Conservation (phyloP, 2,329 filamentous ascomycete genomes). For the Curvularia sp. region DNA sequence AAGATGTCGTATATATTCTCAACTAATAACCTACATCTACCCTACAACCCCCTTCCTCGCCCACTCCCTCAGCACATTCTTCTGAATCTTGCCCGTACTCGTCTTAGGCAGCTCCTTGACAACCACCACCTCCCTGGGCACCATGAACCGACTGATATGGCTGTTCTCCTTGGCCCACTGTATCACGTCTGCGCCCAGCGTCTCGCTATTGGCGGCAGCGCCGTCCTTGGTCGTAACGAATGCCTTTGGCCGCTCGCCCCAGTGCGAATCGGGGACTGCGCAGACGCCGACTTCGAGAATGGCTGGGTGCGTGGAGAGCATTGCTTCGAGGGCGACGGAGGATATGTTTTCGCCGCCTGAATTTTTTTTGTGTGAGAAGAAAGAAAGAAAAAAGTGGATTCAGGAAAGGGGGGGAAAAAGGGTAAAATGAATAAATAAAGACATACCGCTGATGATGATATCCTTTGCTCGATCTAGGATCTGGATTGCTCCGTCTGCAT, state of each 20-base stretch:
- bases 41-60: conserved; percentile 62
- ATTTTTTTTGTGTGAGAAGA: not conserved
- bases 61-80: conserved; percentile 91
- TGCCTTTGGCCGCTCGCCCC: conserved; percentile 96
- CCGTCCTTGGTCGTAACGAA: conserved; percentile 79
- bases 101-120: conserved; percentile 94
- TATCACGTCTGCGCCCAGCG: conserved; percentile 74
- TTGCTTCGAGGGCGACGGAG: conserved; percentile 86
- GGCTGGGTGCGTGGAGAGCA: conserved; percentile 86
- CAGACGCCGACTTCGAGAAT: conserved; percentile 93
- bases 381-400: not conserved
- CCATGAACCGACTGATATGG: conserved; percentile 90
- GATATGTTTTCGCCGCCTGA: conserved; percentile 95
- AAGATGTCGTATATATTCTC: too few relatives aligned
- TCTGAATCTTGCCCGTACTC: conserved; percentile 94
- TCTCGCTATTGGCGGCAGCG: conserved; percentile 55
- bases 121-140: conserved; percentile 74
- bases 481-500: conserved; percentile 87
- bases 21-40: not conserved
- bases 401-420: not conserved
- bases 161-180: conserved; percentile 84
- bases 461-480: conserved; percentile 95
- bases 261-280: conserved; percentile 84
- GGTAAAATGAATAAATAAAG: not conserved
- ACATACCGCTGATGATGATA: conserved; percentile 90